Evolutionary conservation across 176 grass and related monocot genomes (phyloP).

Genomic region (Oryza australiensis): DNA sequence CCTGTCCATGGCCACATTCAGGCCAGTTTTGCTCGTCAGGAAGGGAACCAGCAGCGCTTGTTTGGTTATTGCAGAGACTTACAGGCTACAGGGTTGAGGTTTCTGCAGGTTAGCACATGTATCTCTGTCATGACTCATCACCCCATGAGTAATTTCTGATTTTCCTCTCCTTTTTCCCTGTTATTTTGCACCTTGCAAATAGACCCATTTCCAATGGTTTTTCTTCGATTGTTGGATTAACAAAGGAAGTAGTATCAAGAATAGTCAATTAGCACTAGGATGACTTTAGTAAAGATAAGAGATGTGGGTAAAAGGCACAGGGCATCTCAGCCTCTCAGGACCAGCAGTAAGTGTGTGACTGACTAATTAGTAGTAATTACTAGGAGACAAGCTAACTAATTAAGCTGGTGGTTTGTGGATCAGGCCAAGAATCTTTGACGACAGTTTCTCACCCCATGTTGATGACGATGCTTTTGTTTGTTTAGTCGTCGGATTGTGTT

Average conservation of each 20-base stretch:
- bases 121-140: neutral
- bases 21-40: neutral
- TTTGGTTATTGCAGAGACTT: neutral
- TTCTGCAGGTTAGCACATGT: neutral
- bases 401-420: constrained; percentile 1
- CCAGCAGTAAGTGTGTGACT: neutral
- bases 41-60: neutral
- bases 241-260: neutral
- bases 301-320: too few species aligned
- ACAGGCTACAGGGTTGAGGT: neutral
- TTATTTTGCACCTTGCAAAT: neutral
- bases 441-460: neutral
- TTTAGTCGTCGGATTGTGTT: neutral
- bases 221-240: neutral
- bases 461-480: constrained; percentile 14
- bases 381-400: neutral
- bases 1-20: neutral
- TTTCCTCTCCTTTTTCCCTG: neutral
- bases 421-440: constrained; percentile 5
- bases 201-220: neutral
- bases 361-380: neutral
- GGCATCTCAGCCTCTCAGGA: constrained; percentile 4
- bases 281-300: constrained; percentile 22
- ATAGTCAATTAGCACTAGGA: constrained; percentile 5
- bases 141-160: neutral